Percentiles rank a stretch among this genome's conserved stretches.
These are phyloP conservation scores for Metarhizium brunneum DNA, from an alignment of 2,329 filamentous ascomycete species.

Conservation along the genomic window DNA sequence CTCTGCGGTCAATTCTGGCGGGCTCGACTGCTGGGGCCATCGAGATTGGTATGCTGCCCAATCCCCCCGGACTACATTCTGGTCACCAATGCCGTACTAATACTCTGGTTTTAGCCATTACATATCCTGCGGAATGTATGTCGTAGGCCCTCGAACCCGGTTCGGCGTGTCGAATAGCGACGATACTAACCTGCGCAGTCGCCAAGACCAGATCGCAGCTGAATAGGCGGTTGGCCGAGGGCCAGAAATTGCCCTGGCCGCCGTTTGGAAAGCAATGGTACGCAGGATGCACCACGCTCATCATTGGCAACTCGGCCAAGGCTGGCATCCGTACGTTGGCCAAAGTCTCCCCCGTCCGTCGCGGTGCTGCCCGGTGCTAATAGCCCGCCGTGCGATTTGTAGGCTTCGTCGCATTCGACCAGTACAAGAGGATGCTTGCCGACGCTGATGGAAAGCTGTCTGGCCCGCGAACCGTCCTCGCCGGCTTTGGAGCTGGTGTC, in stretches of 20 bases:
- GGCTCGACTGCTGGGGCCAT: conserved; percentile 90
- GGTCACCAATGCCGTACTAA: conserved; percentile 11
- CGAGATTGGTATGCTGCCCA: conserved; percentile 63
- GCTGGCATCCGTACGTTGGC: conserved; percentile 75
- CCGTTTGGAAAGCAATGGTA: conserved; percentile 95
- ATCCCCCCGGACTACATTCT: not conserved
- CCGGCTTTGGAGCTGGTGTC: conserved; percentile 88
- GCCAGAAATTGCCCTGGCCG: conserved; percentile 87
- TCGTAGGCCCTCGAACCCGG: conserved; percentile 7
- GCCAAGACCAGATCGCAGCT: conserved; percentile 93
- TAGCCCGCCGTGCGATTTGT: not conserved
- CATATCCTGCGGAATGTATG: conserved; percentile 88
- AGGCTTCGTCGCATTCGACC: conserved; percentile 87
- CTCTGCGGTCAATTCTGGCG: conserved; percentile 81
- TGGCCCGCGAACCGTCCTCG: conserved; percentile 82
- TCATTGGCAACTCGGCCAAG: conserved; percentile 94
- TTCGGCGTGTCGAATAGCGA: not conserved
- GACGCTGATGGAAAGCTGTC: conserved; percentile 83
- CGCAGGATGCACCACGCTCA: conserved; percentile 91
- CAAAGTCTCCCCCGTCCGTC: not conserved
- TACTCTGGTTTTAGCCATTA: conserved; percentile 49
- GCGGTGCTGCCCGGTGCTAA: conserved; percentile 3
- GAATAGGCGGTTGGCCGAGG: conserved; percentile 71
- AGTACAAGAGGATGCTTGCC: conserved; percentile 75
- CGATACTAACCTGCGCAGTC: conserved; percentile 39